Evolutionary conservation across 2,329 filamentous ascomycete genomes (phyloP), one percentile per base, ranked within the genome.

Genomic region (Aureobasidium melanogenum): DNA sequence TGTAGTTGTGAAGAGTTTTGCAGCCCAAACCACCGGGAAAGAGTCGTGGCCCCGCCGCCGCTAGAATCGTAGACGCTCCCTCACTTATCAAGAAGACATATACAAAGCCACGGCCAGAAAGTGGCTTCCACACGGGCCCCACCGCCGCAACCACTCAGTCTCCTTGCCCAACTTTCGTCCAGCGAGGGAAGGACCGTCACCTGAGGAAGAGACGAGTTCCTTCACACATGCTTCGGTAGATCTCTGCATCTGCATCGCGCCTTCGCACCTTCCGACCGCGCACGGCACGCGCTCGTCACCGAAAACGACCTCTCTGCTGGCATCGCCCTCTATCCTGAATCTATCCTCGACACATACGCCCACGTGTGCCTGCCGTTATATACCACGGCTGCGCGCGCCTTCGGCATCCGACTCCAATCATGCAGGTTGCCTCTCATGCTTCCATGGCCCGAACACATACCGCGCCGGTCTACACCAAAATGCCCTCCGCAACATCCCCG

Each of bases 401-500:
- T 28, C 32, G 41, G 6, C 39, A 22, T 17, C 17, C n/a, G 2
- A 8, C 19, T 38, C 58, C 50, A 43, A 66, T 46, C 57, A 69
- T 69, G 67, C 66, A 69, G 57, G 66, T 69, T 64, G 68, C 66
- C 64, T 65, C 67, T 52, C 65, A 69, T 69, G 68, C 64, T 60
- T 64, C 66, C 59, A 64, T 69, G 61, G 64, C 67, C 64, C 67
- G 69, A 65, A 63, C 66, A 59, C 63, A 68, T 58, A 69, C 69
- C 62, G 64, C 68, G 66, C 63, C 67, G 52, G 65, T 70, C 71
- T 57, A 46, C 41, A 22, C 38, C 44, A 62, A 59, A 28, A 59
- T 62, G 54, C 36, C 52, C 12, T 58, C 62, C 67, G 71, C 70
- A 63, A 70, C 71, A 47, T 69, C 72, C 48, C 69, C 74, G 66